Base-by-base conservation (phyloP, 805 yeast genomes). In the Yarrowia sp. region DNA sequence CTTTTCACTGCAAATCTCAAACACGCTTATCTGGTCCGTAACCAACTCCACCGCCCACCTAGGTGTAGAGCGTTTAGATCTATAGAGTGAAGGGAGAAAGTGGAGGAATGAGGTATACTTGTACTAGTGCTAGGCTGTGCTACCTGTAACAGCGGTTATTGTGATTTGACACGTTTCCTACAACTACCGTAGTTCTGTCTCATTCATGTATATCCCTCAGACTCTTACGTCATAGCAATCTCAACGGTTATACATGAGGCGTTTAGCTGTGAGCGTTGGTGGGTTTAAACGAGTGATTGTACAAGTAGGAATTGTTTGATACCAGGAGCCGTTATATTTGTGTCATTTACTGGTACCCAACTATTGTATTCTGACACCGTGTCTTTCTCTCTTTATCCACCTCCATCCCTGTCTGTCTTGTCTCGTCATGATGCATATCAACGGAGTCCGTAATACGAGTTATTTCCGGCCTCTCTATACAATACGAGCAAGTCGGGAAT, bases 401-500 rank as follows among this genome's bases (percentile, higher is more conserved):
- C 26, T 15, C 46, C n/a, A 8, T n/a, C 3, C 8, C 10, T 19
- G 19, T 19, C 26, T 12, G 35, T 11, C 5, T 10, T 15, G 2
- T 11, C 15, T n/a, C 56, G 56, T 50, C 36, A 50, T 50, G 9
- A 15, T 50, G 41, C 56, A 50, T 35, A 16, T 35, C 9, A 8
- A 32, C 53, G 53, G 56, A 35, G 42, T 35, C 56, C 56, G 41
- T 10, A n/a, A 50, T 50, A 50, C 55, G 41, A 50, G 41, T 48
- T 48, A 26, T 22, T 14, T 48, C 36, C 53, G 52, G 38, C 8
- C 10, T 19, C 19, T 19, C 19, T 19, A 12, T 14, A 22, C 9
- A 22, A 45, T 19, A 48, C n/a, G 36, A 48, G 11, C 22, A 22
- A 9, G n/a, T 22, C 14, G 35, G 48, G 48, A 10, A 43, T 10